Evolutionary conservation across 345 rosid species (phyloP).

Genomic region (Populus nigra): DNA sequence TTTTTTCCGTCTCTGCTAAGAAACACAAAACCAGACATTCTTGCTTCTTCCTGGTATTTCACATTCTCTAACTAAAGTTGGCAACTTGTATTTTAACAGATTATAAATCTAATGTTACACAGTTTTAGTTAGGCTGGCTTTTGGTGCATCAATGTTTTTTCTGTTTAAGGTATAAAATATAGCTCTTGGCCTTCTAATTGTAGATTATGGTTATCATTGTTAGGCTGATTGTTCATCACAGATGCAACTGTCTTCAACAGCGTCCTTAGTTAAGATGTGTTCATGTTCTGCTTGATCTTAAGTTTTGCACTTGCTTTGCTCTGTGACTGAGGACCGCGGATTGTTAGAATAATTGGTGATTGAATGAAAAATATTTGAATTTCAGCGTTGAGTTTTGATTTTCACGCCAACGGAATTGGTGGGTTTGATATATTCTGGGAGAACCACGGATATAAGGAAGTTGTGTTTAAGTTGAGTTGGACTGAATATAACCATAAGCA

Average conservation of each 20-base stretch:
- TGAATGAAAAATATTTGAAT: background rate
- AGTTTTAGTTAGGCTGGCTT: background rate
- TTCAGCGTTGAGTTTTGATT: constrained; percentile 7
- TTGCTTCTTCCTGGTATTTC: constrained; percentile 27
- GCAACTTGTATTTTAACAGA: background rate
- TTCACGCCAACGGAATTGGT: constrained; percentile 8
- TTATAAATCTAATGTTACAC: background rate
- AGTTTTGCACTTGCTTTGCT: background rate
- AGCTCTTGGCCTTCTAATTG: background rate
- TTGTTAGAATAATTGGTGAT: constrained; percentile 25
- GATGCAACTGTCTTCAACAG: background rate
- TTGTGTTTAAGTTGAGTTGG: constrained; percentile 4
- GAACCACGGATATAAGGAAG: constrained; percentile 7
- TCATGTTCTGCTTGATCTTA: constrained; percentile 10
- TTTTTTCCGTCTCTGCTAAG: constrained; percentile 10
- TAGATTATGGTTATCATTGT: constrained; percentile 2
- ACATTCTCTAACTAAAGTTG: background rate
- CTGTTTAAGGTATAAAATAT: background rate
- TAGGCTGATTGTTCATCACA: background rate
- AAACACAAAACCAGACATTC: constrained; percentile 43
- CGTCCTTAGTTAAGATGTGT: background rate
- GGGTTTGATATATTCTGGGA: constrained; percentile 9
- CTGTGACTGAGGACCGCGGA: constrained; percentile 28
- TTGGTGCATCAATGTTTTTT: background rate
- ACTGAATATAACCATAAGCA: background rate